Conservation (phyloP, 75 land plant genomes). For the Sequoia sempervirens region DNA sequence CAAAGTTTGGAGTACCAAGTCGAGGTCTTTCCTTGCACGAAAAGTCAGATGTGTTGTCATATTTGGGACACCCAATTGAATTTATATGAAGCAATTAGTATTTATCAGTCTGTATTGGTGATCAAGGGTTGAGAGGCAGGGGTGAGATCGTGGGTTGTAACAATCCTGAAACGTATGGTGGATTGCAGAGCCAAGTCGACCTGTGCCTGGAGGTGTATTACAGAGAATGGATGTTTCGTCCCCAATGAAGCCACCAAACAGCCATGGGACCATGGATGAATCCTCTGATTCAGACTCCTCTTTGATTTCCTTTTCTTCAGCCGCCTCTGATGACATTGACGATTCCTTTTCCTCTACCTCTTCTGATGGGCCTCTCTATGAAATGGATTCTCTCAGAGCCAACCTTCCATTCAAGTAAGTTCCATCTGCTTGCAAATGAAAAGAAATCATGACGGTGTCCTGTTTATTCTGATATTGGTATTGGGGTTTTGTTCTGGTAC, state of each 20-base stretch:
- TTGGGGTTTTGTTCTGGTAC: background rate
- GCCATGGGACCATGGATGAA: constrained; percentile 15
- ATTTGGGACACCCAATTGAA: background rate
- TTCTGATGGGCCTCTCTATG: constrained; percentile 19
- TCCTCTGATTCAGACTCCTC: constrained; percentile 3
- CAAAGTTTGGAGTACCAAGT: background rate
- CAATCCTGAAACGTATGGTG: constrained; percentile 13
- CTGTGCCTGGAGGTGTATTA: background rate
- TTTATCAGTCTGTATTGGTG: background rate
- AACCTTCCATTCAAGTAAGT: constrained; percentile 26
- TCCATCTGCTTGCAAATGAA: background rate
- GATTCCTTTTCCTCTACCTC: constrained; percentile 12
- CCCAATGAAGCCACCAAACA: constrained; percentile 5
- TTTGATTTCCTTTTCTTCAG: constrained; percentile 5
- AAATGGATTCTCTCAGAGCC: constrained; percentile 23
- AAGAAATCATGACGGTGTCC: background rate
- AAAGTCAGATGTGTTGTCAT: background rate
- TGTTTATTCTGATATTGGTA: background rate
- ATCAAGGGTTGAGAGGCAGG: background rate
- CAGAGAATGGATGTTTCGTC: constrained; percentile 12
- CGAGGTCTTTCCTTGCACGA: background rate
- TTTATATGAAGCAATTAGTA: background rate
- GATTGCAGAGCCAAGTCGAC: background rate
- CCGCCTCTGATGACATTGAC: constrained; percentile 20
- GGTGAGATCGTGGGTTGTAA: background rate